Evolutionary conservation across 257 asterid genomes (phyloP), one percentile per base, ranked within the genome.

Genomic region (Agastache rugosa): DNA sequence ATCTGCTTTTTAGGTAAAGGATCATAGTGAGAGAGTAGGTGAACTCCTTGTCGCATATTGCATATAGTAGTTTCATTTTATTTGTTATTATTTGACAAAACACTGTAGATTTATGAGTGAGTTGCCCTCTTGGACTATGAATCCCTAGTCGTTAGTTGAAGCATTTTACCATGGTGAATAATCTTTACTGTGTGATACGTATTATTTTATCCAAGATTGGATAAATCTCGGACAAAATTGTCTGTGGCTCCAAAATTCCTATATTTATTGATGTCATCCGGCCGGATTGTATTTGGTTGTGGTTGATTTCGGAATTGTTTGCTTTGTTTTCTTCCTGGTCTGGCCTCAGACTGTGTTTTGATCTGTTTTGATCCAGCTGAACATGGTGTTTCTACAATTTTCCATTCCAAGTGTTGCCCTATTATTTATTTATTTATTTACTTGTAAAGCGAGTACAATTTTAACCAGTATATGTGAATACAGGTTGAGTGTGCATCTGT

Each of bases 31-130:
- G 77, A 29, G 67, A 64, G 19, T 3, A 47, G 55, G 50, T 39
- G 69, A 77, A 55, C 63, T 35, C 67, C 42, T 29, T 19, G 67
- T 61, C 61, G 62, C 63, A 2, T 35, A 31, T 35, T 67, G 62
- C 63, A 2, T 35, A 31, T 35, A 53, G 69, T 76, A 71, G 35
- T 53, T 55, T 56, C 14, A 37, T 67, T 61, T 60, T 65, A 4
- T 47, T 50, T 37, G 14, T 50, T 29, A 34, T 29, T 58, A 34
- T 29, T 58, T 54, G 77, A 63, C 53, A 71, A 63, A 72, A 72
- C 55, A 55, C 6, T 42, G 71, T 70, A 74, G 73, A 73, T 3
- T 48, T 62, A 62, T 76, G 56, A 54, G 72, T 64, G 76, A 66
- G 53, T 54, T 59, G 45, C 58, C 15, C 25, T 44, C 11, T 50